These are phyloP conservation scores for Nitzschia sp. DNA, from an alignment of 108 stramenopile genomes.

Conservation along the genomic window DNA sequence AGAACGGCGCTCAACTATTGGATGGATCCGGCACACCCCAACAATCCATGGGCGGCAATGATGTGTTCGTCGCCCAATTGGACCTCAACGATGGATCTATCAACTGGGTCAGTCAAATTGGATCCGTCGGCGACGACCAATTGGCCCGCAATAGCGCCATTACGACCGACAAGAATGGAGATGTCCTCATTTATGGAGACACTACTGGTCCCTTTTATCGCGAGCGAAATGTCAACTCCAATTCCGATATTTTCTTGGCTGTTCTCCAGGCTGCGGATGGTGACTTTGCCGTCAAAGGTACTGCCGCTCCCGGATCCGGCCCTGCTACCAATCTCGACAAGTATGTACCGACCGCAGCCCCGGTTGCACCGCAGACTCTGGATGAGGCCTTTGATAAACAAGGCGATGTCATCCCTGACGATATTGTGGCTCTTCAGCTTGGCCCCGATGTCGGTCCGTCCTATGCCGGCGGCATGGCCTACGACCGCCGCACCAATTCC, in stretches of 20 bases:
- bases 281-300: constrained; percentile 1
- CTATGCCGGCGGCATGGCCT: constrained; percentile 40
- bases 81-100: constrained; percentile 22
- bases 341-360: constrained; percentile 4
- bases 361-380: background rate
- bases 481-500: constrained; percentile 16
- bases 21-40: constrained; percentile 1
- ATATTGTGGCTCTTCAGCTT: constrained; percentile 14
- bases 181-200: constrained; percentile 47
- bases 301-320: background rate
- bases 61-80: constrained; percentile 39
- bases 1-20: constrained; percentile 16
- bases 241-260: constrained; percentile 40
- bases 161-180: constrained; percentile 25
- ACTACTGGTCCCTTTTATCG: constrained; percentile 45
- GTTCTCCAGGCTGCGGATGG: constrained; percentile 27
- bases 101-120: constrained; percentile 23
- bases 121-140: constrained; percentile 26
- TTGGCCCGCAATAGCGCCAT: constrained; percentile 31
- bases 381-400: background rate
- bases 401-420: constrained; percentile 10
- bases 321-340: background rate
- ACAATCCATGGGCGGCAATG: constrained; percentile 35
- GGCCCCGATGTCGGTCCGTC: constrained; percentile 14
- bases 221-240: background rate